Evolutionary conservation across 495 filamentous ascomycete genomes (phyloP).

Genomic region (Amphirosellinia nigrospora): DNA sequence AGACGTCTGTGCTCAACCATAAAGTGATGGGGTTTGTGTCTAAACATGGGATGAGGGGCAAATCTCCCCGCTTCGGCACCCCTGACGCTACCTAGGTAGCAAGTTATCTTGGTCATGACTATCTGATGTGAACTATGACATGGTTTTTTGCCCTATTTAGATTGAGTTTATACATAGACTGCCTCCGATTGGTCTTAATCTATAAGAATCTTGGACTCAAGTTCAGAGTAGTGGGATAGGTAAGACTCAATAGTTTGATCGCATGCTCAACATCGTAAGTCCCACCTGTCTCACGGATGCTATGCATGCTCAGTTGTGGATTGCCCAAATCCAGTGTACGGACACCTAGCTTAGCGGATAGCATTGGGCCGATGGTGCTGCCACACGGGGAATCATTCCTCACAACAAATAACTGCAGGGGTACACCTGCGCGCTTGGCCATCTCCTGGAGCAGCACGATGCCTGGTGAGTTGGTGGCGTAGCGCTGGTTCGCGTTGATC

Average conservation of each 20-base stretch:
- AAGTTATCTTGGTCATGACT: background rate
- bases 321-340: constrained; percentile 94
- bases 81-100: background rate
- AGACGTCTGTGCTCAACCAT: constrained; percentile 13
- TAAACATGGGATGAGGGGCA: background rate
- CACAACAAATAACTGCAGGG: constrained; percentile 94
- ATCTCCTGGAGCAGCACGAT: constrained; percentile 91
- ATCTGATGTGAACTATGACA: background rate
- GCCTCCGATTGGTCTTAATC: constrained; percentile 54
- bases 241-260: constrained; percentile 83
- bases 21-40: background rate
- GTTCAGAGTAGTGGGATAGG: constrained; percentile 77
- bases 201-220: constrained; percentile 81
- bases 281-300: constrained; percentile 90
- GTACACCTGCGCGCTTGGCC: constrained; percentile 71
- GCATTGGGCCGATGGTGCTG: constrained; percentile 95
- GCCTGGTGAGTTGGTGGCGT: constrained; percentile 94
- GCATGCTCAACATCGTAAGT: constrained; percentile 87
- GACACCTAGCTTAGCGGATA: constrained; percentile 81
- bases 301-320: constrained; percentile 97
- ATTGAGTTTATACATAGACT: background rate
- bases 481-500: constrained; percentile 95
- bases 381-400: constrained; percentile 94
- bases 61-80: background rate
- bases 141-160: background rate